phyloP scores from a whole-genome alignment of 1,139 yeast genomes.

The Candida sp. region DNA sequence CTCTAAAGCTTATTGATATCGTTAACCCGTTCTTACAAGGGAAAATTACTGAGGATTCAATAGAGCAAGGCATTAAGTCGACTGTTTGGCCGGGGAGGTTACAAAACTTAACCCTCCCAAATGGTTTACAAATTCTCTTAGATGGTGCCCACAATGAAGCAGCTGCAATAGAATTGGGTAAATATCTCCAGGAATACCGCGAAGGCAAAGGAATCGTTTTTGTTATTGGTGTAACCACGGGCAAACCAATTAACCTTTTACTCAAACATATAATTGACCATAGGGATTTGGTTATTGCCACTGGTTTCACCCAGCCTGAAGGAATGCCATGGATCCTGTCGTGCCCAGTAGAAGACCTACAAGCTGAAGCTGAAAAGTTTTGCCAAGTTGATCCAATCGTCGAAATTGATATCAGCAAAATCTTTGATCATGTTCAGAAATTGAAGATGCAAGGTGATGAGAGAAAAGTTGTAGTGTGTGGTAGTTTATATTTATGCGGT shows the following conservation, averaged over 20 bases:
- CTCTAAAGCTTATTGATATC: constrained; percentile 54
- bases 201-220: constrained; percentile 46
- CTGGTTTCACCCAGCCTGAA: constrained; percentile 66
- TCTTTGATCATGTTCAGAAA: constrained; percentile 15
- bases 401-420: constrained; percentile 8
- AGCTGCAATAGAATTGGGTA: constrained; percentile 69
- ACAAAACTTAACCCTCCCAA: constrained; percentile 36
- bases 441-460: constrained; percentile 17
- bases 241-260: constrained; percentile 57
- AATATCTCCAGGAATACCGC: constrained; percentile 19
- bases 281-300: constrained; percentile 57
- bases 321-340: constrained; percentile 92
- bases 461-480: constrained; percentile 61
- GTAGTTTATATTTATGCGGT: constrained; percentile 74
- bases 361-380: constrained; percentile 18
- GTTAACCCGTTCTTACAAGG: constrained; percentile 12
- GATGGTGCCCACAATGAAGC: constrained; percentile 95
- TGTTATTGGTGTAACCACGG: constrained; percentile 71
- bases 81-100: constrained; percentile 66
- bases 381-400: constrained; percentile 3
- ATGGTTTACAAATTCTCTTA: constrained; percentile 40
- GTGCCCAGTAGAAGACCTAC: constrained; percentile 36
- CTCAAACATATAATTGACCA: constrained; percentile 45
- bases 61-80: constrained; percentile 47
- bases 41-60: constrained; percentile 24